Evolutionary conservation across 208 protist genomes (phyloP).

Genomic region (Leptomonas pyrrhocoris): DNA sequence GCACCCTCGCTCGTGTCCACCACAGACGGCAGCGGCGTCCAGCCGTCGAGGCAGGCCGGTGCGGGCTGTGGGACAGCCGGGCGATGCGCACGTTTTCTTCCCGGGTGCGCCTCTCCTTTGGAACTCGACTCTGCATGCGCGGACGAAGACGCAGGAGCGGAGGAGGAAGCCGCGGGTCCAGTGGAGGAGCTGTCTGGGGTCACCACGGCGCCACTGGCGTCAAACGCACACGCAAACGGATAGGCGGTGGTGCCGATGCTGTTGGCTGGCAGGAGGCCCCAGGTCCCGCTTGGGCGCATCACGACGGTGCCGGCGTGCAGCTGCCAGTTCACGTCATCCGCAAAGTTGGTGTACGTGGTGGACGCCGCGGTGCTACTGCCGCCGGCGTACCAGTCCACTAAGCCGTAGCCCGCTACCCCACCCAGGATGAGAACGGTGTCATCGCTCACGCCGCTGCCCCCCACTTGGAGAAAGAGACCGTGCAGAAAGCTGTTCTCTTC

Average conservation of each 20-base stretch:
- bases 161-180: neutral
- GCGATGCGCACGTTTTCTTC: conserved; percentile 14
- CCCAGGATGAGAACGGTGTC: conserved; percentile 24
- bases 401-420: conserved; percentile 28
- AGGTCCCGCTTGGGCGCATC: conserved; percentile 45
- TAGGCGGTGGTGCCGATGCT: conserved; percentile 16
- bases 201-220: conserved; percentile 2
- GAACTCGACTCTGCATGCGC: neutral
- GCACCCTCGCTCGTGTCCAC: conserved; percentile 30
- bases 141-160: neutral
- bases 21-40: conserved; percentile 38
- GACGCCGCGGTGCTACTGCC: neutral
- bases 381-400: conserved; percentile 30
- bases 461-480: neutral
- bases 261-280: conserved; percentile 36
- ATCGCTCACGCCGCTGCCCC: conserved; percentile 3
- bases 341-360: conserved; percentile 50
- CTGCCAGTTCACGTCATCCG: conserved; percentile 32
- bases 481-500: conserved; percentile 17
- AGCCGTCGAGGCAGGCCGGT: conserved; percentile 50
- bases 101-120: neutral
- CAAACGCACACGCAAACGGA: conserved; percentile 55
- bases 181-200: conserved; percentile 9
- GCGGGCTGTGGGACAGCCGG: conserved; percentile 43
- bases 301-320: conserved; percentile 47